Evolutionary conservation across 2,329 filamentous ascomycete species (phyloP), one percentile per base, ranked within the genome.

Genomic region (Phaeosphaeriaceae sp.): DNA sequence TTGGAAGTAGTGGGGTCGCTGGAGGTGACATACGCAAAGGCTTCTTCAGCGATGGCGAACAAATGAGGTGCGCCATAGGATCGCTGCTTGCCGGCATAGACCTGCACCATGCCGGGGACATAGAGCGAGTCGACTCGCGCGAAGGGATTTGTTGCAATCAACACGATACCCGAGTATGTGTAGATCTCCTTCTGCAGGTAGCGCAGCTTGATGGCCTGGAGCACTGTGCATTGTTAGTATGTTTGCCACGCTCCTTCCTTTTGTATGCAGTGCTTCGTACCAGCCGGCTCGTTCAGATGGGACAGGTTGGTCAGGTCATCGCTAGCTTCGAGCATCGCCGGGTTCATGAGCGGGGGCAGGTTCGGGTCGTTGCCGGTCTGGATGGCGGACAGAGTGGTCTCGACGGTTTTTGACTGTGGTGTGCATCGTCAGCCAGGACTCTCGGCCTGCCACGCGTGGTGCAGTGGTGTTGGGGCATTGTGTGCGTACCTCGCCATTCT

Each of bases 121-220:
- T 99, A 99, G 74, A 99, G 88, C 44, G 95, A 99, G 78, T 99
- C 95, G 67, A 99, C 93, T 66, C 95, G 88, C 53, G 96, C 95
- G 74, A 99, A 99, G 21, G 95, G 95, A 81, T 99, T 99, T 63
- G 95, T 96, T 63, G 95, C 95, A 82, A 99, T 99, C 69, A 99
- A 85, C 66, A 99, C 95, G 75, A 99, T 98, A 76, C 95, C 95
- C 77, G 92, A 97, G 83, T 99, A 99, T 74, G 95, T 99, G 84
- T 99, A 99, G 73, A 99, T 99, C 79, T 99, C 95, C 81, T 98
- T 98, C 79, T 99, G 95, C 63, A 91, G 86, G 82, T 99, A 99
- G 78, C 95, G 92, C 76, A 99, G 86, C 77, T 93, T 93, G 79
- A 99, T 99, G 55, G 95, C 95, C 85, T 99, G 95, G 65, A 99